Percentiles rank a stretch among this genome's conserved stretches.
Conservation (phyloP, 2,329 filamentous ascomycete genomes). For the Coniochaeta sp. region DNA sequence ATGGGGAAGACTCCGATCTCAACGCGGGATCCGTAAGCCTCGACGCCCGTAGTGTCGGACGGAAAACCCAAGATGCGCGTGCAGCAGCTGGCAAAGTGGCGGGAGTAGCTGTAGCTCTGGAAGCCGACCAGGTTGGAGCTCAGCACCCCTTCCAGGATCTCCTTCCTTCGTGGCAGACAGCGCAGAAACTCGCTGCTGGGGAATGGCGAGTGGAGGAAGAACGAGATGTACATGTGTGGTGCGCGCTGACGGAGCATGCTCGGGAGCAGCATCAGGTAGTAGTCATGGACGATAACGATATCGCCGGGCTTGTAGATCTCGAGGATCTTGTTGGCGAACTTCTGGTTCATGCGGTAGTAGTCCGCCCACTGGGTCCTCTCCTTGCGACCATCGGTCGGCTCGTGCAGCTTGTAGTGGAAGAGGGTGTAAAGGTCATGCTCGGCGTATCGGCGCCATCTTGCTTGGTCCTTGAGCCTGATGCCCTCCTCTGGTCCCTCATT, state of each 20-base stretch:
- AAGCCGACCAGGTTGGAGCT: conserved; percentile 92
- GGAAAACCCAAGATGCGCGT: conserved; percentile 86
- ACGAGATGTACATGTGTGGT: conserved; percentile 87
- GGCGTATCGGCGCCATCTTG: conserved; percentile 81
- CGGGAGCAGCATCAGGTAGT: conserved; percentile 84
- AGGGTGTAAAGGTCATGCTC: conserved; percentile 88
- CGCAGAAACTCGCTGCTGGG: conserved; percentile 93
- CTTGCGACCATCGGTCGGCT: conserved; percentile 75
- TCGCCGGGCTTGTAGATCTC: conserved; percentile 89
- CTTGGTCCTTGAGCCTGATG: conserved; percentile 71
- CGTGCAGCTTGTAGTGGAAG: conserved; percentile 94
- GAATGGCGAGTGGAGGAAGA: conserved; percentile 91
- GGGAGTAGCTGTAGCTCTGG: conserved; percentile 90
- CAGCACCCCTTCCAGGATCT: conserved; percentile 81
- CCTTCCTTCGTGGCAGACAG: conserved; percentile 80
- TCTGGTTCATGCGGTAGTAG: conserved; percentile 87
- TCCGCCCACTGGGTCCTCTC: conserved; percentile 84
- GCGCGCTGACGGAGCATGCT: conserved; percentile 80
- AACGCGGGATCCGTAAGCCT: conserved; percentile 82
- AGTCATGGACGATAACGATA: conserved; percentile 88
- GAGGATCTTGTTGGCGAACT: conserved; percentile 83
- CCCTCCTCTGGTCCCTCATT: conserved; percentile 59
- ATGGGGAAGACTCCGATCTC: conserved; percentile 93
- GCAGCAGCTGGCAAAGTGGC: conserved; percentile 92
- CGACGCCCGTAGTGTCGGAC: conserved; percentile 76